Evolutionary conservation across 2,329 filamentous ascomycete species (phyloP).

Genomic region (Phialemoniopsis sp.): DNA sequence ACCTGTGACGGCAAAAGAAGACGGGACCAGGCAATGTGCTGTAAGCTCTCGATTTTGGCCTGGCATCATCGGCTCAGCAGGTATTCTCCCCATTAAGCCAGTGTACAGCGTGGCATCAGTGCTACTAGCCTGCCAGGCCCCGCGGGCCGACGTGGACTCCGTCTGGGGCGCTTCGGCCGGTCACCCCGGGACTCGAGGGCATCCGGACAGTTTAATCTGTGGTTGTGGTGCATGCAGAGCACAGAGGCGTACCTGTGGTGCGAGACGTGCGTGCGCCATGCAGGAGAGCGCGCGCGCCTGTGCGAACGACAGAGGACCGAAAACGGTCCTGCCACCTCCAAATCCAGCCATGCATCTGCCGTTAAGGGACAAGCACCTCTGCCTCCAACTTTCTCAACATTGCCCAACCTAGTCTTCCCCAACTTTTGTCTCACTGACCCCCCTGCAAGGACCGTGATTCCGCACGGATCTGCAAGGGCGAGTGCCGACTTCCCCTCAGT

Average conservation of each 20-base stretch:
- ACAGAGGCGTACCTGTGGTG: no score
- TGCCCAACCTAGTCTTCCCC: slow-evolving; percentile 2
- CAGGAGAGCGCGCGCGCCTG: no score
- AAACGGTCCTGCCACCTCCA: no score
- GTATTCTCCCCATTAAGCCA: background rate
- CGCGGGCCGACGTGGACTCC: slow-evolving; percentile 3
- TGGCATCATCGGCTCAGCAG: no score
- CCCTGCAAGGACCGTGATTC: background rate
- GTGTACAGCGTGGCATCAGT: background rate
- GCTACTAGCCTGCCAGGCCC: slow-evolving; percentile 2
- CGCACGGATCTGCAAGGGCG: slow-evolving; percentile 6
- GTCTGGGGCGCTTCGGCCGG: background rate
- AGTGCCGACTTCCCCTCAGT: slow-evolving; percentile 5
- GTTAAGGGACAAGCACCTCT: no score
- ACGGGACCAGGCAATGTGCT: no score
- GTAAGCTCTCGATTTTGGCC: no score
- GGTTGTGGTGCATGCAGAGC: background rate
- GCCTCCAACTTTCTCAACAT: slow-evolving; percentile 2
- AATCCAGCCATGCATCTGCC: no score
- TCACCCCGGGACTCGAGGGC: background rate
- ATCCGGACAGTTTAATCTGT: slow-evolving; percentile 1
- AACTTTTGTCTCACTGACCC: slow-evolving; percentile 1
- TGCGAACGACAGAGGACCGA: no score
- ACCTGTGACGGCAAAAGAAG: no score
- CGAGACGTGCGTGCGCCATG: no score